Percentiles rank a stretch among this genome's conserved stretches.
Conservation (phyloP, 2,329 filamentous ascomycete species). For the Trichoderma gracile region DNA sequence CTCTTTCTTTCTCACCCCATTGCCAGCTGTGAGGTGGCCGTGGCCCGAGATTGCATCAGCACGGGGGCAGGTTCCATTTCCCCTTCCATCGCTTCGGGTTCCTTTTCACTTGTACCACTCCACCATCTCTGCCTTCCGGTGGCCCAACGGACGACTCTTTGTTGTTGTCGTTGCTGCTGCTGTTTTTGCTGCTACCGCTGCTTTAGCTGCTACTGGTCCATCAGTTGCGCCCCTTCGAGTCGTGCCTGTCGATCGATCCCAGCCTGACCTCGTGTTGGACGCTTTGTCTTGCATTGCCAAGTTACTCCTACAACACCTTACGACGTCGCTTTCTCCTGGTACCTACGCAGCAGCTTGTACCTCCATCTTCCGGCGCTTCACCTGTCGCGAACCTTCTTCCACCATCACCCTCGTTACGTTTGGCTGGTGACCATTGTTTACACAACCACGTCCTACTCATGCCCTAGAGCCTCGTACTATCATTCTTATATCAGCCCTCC, state of each 20-base stretch:
- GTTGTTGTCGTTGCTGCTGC: not conserved
- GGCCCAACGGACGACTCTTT: not conserved
- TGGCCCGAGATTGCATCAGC: slow-evolving; percentile 25
- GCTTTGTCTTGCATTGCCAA: slow-evolving; percentile 16
- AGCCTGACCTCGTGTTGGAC: slow-evolving; percentile 11
- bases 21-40: slow-evolving; percentile 24
- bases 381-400: slow-evolving; percentile 11
- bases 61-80: slow-evolving; percentile 27
- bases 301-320: not conserved
- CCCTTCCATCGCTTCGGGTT: slow-evolving; percentile 5
- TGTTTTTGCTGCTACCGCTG: not conserved
- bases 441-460: not conserved
- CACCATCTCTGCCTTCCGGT: slow-evolving; percentile 9
- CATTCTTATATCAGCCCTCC: slow-evolving; percentile 12
- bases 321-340: slow-evolving; percentile 24
- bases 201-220: slow-evolving; percentile 17
- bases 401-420: slow-evolving; percentile 18
- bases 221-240: slow-evolving; percentile 13
- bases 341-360: not conserved
- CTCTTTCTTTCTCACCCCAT: slow-evolving; percentile 9
- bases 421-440: not conserved
- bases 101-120: not conserved
- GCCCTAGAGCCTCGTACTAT: slow-evolving; percentile 1
- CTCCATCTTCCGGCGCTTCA: slow-evolving; percentile 22
- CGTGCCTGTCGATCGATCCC: slow-evolving; percentile 28